Base-by-base conservation (phyloP, 108 stramenopile genomes). In the Nitzschia sp. region DNA sequence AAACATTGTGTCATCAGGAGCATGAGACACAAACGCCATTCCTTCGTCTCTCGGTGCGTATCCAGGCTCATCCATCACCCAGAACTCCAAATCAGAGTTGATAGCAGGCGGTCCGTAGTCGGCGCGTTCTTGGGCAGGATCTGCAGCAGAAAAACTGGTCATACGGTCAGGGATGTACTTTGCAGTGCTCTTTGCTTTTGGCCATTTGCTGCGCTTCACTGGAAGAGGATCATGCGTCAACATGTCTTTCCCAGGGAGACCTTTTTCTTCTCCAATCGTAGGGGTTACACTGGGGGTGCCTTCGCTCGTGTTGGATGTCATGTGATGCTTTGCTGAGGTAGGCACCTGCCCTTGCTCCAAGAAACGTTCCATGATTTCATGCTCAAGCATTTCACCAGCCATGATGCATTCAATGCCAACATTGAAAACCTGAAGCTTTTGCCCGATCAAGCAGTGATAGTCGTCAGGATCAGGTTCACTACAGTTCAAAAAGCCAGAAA, bases 401-500 rank as follows among this genome's bases (percentile, higher is more conserved):
- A 87, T 70, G 29, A 84, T 79, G 53, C 84, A 81, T 51, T 93
- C 92, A 39, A 93, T 75, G 52, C 89, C 87, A 41, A 93, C 61
- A 60, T 93, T 88, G 59, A 88, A 88, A 6, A 90, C 85, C 61
- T 93, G 86, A n/a, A 94, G 68, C 54, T 89, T 94, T 70, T 94
- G 92, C 52, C 87, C 85, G 63, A 94, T 87, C 41, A 91, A 68
- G 41, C 92, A 94, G 63, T 88, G 66, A 44, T 75, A 63, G 25
- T 86, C 82, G 55, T 84, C 86, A 15, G 92, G 89, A 57, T 91
- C 85, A n/a, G 85, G 85, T 70, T 80, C 78, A 14, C 67, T 51
- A 51, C 81, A 67, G 53, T 79, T 63, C 25, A 79, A 55, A 57
- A 75, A 83, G 10, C 76, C 77, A 8, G 80, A 40, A 52, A 64